A percentile compares a stretch with the other conserved stretches of the same genome.
Conservation (phyloP, 805 yeast species). For the Myxozyma geophila region DNA sequence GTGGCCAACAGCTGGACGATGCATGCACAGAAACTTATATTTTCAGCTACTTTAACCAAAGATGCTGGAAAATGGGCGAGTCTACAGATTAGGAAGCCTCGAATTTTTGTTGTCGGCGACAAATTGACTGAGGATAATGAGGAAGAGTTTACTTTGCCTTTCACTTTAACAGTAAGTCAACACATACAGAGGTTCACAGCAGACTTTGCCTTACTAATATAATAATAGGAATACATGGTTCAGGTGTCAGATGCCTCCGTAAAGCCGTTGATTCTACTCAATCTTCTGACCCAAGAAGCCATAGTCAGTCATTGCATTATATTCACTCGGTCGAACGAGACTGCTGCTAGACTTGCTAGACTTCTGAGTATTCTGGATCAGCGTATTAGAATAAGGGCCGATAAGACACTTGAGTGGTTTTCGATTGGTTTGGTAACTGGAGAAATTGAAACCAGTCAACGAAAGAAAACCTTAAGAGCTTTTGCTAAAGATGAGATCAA, state of each 20-base stretch:
- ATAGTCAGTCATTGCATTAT: conserved; percentile 54
- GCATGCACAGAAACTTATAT: conserved; percentile 65
- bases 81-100: conserved; percentile 71
- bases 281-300: conserved; percentile 50
- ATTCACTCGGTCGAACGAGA: conserved; percentile 80
- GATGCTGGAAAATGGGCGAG: conserved; percentile 85
- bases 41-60: conserved; percentile 92
- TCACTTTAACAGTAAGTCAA: conserved; percentile 38
- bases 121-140: conserved; percentile 27
- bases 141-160: conserved; percentile 47
- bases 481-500: conserved; percentile 61
- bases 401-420: conserved; percentile 15
- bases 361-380: conserved; percentile 54
- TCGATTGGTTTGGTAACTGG: conserved; percentile 46
- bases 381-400: conserved; percentile 31
- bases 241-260: conserved; percentile 43
- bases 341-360: conserved; percentile 77
- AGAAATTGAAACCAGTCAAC: conserved; percentile 49
- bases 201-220: background rate
- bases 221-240: conserved; percentile 44
- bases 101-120: conserved; percentile 72
- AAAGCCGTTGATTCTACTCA: conserved; percentile 77
- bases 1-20: conserved; percentile 21
- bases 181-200: background rate
- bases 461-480: conserved; percentile 61